Evolutionary conservation across 2,329 filamentous ascomycete genomes (phyloP), one percentile per base, ranked within the genome.

Genomic region (Aspergillus quadrilineatus): DNA sequence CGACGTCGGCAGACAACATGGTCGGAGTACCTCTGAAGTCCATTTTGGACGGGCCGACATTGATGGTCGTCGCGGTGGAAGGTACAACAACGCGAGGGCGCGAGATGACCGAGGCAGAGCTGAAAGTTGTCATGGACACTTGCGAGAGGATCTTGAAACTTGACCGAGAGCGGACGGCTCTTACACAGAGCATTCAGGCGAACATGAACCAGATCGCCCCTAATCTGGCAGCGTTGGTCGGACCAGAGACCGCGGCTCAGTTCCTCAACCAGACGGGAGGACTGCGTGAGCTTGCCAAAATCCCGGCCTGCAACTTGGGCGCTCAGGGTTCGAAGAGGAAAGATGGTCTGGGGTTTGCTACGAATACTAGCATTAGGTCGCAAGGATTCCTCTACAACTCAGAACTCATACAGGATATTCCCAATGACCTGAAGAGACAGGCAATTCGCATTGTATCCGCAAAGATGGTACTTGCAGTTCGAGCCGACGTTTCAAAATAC

Each of bases 1-100:
- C 92, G 58, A 83, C 85, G 14, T 90, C 88, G 3, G 85, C 86
- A 6, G 84, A 95, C 59, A 97, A 97, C 68, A 80, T 89, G 8
- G 80, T 96, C 5, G 86, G 88, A 14, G 82, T 85, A 55, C 85
- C 90, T 0, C 82, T 99, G 39, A 89, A 88, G 68, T 85, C 87
- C 1, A 87, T 97, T 1, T 80, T 99, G 12, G 91, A 96, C 70
- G 90, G 91, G 0, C 91, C 94, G 1, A 90, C 90, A 0, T 79
- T 97, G 67, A 97, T 99, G 92, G 90, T 95, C 59, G 92, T 99
- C 50, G 93, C 91, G 0, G 89, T 97, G 9, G 94, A 97, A 77
- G 93, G 92, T 30, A 96, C 92, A 4, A 94, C 89, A 2, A 94
- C 92, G 10, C 87, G 90, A 65, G 93, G 93, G 4, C 85, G 85